Evolutionary conservation across 2,329 filamentous ascomycete genomes (phyloP), one percentile per base, ranked within the genome.

Genomic region (Neonectria faginata): DNA sequence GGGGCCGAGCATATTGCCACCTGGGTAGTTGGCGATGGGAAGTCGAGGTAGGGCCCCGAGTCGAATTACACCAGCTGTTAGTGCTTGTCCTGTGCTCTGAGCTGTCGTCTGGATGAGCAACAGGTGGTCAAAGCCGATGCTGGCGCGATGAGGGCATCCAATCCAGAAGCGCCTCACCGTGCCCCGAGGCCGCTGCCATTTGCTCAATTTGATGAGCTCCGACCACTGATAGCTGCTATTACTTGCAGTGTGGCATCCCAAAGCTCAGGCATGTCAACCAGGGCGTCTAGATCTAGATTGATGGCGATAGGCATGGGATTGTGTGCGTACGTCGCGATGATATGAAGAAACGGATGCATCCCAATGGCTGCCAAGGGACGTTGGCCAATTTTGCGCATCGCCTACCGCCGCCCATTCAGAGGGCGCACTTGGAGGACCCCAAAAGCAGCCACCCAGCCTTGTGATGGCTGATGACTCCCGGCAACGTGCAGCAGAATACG

Each of bases 61-160:
- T 42, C 39, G 41, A 54, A 53, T 50, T 45, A 31, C 51, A 55
- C 44, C 48, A 59, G 48, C 45, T 41, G 20, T 31, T 44, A 42
- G 48, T 36, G 39, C 29, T 44, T 59, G 51, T 27, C 50, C 61
- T 59, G 55, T 42, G 57, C 54, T 47, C 12, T 33, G 7, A 22
- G 53, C 44, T 56, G 51, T 60, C 45, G 39, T n/a, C 42, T n/a
- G 20, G 11, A 20, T 18, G 11, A 39, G 27, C 42, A 60, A 51
- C 45, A 18, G 57, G 44, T 60, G 62, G 57, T 57, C 62, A 33
- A 62, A 66, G 63, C 61, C 47, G 36, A n/a, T 68, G 50, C 51
- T 39, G 51, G 54, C 44, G 63, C 39, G 8, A 47, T 53, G 53
- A 59, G 66, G 62, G 67, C 66, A 68, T 60, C 66, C 69, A 72